These are phyloP conservation scores for Globisporangium splendens DNA, from an alignment of 352 stramenopile genomes.

Conservation along the genomic window DNA sequence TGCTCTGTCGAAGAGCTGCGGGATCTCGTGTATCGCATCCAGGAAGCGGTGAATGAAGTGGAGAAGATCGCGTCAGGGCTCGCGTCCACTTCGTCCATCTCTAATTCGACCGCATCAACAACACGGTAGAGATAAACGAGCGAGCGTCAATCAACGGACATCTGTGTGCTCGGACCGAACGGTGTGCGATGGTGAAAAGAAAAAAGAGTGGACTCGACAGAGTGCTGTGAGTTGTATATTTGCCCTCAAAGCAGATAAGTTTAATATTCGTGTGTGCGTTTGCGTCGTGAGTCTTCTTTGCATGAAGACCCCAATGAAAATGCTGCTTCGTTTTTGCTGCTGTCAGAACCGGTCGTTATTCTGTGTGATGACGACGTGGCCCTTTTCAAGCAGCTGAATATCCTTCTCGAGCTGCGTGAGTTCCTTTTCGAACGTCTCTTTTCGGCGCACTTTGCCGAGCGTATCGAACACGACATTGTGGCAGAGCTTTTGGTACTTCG, in stretches of 20 bases:
- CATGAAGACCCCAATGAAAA: too few species aligned
- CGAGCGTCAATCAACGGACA: too few species aligned
- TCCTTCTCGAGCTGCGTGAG: slow-evolving; percentile 91
- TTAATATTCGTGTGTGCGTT: too few species aligned
- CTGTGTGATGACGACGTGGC: slow-evolving; percentile 58
- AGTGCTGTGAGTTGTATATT: too few species aligned
- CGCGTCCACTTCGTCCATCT: neutral
- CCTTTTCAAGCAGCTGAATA: slow-evolving; percentile 85
- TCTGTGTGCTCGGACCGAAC: too few species aligned
- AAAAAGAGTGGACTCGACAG: too few species aligned
- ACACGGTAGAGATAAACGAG: too few species aligned
- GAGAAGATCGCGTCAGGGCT: slow-evolving; percentile 36
- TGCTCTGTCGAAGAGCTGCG: slow-evolving; percentile 71
- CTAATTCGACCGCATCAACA: too few species aligned
- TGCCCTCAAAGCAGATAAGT: too few species aligned
- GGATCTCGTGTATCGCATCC: slow-evolving; percentile 65
- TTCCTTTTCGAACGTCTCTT: slow-evolving; percentile 91
- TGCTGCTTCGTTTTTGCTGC: neutral
- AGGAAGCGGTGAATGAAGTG: slow-evolving; percentile 58
- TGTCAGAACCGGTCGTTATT: slow-evolving; percentile 47
- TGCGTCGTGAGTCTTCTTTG: too few species aligned
- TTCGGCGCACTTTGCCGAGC: slow-evolving; percentile 89
- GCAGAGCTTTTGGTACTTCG: slow-evolving; percentile 93
- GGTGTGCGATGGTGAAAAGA: too few species aligned
- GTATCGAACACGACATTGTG: slow-evolving; percentile 93